Percentiles rank a stretch among this genome's conserved stretches.
Evolutionary conservation across 2,329 filamentous ascomycete species (phyloP).

Genomic region (Sordariomycetes sp.): DNA sequence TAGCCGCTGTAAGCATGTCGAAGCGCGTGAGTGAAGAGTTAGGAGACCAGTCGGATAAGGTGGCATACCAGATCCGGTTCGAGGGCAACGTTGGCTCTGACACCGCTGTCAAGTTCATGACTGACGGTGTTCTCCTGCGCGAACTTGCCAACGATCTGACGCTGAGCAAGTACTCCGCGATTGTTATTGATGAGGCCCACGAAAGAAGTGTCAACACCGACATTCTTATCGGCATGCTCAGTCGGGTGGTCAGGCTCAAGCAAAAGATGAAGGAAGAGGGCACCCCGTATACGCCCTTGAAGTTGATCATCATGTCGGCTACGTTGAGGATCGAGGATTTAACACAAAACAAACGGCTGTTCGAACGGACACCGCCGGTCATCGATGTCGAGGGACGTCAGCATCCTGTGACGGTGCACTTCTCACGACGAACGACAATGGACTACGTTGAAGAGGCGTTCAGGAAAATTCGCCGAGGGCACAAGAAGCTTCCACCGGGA

Average conservation of each 20-base stretch:
- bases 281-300: slow-evolving; percentile 64
- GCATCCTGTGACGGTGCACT: slow-evolving; percentile 83
- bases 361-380: slow-evolving; percentile 69
- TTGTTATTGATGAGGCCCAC: slow-evolving; percentile 95
- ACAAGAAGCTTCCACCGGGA: slow-evolving; percentile 81
- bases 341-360: slow-evolving; percentile 73
- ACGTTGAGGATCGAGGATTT: slow-evolving; percentile 88
- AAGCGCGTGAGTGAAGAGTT: slow-evolving; percentile 83
- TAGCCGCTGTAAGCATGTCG: slow-evolving; percentile 94
- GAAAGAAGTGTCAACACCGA: slow-evolving; percentile 97
- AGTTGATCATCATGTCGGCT: slow-evolving; percentile 96
- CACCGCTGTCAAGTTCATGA: slow-evolving; percentile 98
- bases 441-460: slow-evolving; percentile 91
- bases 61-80: slow-evolving; percentile 93
- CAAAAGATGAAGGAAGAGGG: slow-evolving; percentile 67
- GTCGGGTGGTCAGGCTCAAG: slow-evolving; percentile 79
- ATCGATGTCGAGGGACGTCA: slow-evolving; percentile 88
- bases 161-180: slow-evolving; percentile 80
- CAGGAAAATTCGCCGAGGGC: slow-evolving; percentile 76
- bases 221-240: slow-evolving; percentile 95
- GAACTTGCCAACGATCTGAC: slow-evolving; percentile 87
- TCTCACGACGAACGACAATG: slow-evolving; percentile 68
- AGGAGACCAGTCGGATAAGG: slow-evolving; percentile 63
- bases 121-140: slow-evolving; percentile 86
- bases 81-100: slow-evolving; percentile 72